Base-by-base conservation (phyloP, 345 rosid species). In the Atalantia buxifolia region DNA sequence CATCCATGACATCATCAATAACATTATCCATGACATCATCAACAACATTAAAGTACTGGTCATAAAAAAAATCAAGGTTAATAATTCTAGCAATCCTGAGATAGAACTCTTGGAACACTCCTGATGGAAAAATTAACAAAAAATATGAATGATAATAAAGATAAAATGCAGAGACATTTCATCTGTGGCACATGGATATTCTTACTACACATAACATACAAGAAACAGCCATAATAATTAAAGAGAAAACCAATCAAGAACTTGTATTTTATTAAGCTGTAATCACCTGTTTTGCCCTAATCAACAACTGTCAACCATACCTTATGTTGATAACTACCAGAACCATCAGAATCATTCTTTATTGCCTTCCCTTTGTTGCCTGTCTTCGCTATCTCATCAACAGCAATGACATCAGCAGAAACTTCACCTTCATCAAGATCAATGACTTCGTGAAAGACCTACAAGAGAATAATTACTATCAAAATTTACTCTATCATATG, bases 341-440 rank as follows among this genome's bases (percentile, higher is more conserved):
- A 74, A 75, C 75, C 84, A 77, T 62, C 79, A 67, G 81, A 76
- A 35, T 61, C 79, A 70, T 64, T 61, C 21, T 85, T 73, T 68
- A 87, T 65, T 48, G 86, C 87, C 83, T 93, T 95, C 82, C 96
- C 94, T 87, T 93, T 90, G 76, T 84, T 83, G 80, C 79, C 84
- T 59, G 50, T 42, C 80, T 85, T 88, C 75, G 65, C 79, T 72
- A 66, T 83, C 76, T 70, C 77, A 76, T 76, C 90, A 79, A 79
- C n/a, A 69, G 83, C 77, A 73, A 81, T 77, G 56, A 81, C 69
- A 81, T 91, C 89, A 81, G 69, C 70, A 64, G 77, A 64, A 74
- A 80, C 86, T 36, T 88, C 94, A 79, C 88, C 87, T 27, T 85
- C 78, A 64, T 91, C 94, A 76, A 85, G 79, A 80, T 89, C 91